phyloP scores from a whole-genome alignment of 2,329 filamentous ascomycete genomes.

The Penicillium sp. region DNA sequence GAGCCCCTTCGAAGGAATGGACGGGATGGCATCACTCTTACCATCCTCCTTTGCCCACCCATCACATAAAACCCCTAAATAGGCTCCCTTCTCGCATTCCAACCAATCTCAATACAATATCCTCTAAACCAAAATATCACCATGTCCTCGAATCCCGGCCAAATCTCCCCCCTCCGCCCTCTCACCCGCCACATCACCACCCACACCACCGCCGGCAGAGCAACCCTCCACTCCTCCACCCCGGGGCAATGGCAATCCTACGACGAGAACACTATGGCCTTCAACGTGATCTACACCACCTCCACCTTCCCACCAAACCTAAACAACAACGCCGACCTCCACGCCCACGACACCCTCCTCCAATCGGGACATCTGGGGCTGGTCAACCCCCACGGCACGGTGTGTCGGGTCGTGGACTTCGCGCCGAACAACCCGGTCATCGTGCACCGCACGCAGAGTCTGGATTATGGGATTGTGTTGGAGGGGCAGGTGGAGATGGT shows the following conservation, averaged over 20 bases:
- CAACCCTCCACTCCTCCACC: constrained; percentile 39
- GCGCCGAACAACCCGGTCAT: constrained; percentile 45
- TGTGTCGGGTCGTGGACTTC: constrained; percentile 54
- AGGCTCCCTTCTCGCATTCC: background rate
- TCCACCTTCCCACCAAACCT: constrained; percentile 40
- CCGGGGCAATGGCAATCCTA: constrained; percentile 32
- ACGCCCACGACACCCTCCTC: constrained; percentile 32
- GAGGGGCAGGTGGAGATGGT: constrained; percentile 57
- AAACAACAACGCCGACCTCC: constrained; percentile 39
- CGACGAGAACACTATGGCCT: constrained; percentile 37
- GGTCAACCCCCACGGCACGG: constrained; percentile 44
- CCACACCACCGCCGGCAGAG: constrained; percentile 39
- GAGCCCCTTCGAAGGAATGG: background rate
- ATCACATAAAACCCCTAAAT: no score
- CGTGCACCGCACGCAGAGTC: constrained; percentile 57
- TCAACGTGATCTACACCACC: constrained; percentile 47
- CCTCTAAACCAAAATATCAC: background rate
- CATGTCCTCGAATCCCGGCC: constrained; percentile 24
- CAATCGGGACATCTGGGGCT: constrained; percentile 35
- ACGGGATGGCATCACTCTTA: background rate
- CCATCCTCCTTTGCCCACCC: background rate
- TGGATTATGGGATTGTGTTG: constrained; percentile 59
- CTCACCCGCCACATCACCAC: constrained; percentile 42
- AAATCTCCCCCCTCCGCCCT: constrained; percentile 31
- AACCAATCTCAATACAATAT: background rate